Conservation (phyloP, 495 filamentous ascomycete genomes). For the Daldinia bambusicola region DNA sequence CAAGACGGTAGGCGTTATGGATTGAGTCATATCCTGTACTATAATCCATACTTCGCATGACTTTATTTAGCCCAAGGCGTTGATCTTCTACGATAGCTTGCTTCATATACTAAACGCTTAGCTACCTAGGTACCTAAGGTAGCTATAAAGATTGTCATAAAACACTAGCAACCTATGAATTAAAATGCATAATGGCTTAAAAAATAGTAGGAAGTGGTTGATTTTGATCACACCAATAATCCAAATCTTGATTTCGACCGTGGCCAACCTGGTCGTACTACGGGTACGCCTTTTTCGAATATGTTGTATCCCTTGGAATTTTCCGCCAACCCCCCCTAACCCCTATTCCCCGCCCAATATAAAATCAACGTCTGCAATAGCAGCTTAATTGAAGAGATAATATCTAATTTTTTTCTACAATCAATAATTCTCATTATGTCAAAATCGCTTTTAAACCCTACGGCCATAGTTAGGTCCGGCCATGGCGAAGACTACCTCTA, state of each 20-base stretch:
- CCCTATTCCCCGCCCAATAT: neutral
- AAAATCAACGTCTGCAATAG: neutral
- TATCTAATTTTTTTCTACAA: neutral
- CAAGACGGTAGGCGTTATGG: neutral
- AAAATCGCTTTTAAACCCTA: slow-evolving; percentile 2
- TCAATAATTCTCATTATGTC: neutral
- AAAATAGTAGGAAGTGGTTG: neutral
- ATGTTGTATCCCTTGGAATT: slow-evolving; percentile 18
- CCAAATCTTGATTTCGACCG: neutral
- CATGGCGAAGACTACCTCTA: neutral
- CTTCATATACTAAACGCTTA: neutral
- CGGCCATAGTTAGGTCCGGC: neutral
- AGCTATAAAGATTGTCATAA: neutral
- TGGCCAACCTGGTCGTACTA: neutral
- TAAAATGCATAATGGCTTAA: neutral
- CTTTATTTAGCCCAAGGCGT: neutral
- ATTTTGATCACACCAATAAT: neutral
- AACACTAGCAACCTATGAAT: neutral
- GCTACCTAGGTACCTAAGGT: no score
- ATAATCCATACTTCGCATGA: no score
- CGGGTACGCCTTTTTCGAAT: slow-evolving; percentile 13
- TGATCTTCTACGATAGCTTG: neutral
- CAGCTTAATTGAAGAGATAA: neutral
- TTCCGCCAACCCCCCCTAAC: neutral
- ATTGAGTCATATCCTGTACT: no score